phyloP scores from a whole-genome alignment of 345 rosid species.

The Aquilaria yunnanensis region DNA sequence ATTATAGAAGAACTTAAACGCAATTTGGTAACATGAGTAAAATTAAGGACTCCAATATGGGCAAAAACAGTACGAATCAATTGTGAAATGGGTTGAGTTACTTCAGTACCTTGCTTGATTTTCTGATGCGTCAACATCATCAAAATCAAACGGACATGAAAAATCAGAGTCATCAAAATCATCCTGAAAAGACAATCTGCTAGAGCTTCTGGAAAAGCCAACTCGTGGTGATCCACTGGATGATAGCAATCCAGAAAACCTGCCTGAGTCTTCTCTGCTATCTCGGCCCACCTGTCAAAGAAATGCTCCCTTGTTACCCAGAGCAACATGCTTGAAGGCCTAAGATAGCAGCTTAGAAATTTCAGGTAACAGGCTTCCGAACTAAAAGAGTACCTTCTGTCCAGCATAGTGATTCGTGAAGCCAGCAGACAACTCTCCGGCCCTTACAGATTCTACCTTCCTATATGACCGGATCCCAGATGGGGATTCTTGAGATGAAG shows the following conservation, averaged over 20 bases:
- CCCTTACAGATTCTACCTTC: conserved; percentile 46
- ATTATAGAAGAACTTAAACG: too few species aligned
- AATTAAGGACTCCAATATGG: too few species aligned
- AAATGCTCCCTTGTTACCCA: conserved; percentile 10
- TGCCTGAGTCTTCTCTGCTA: conserved; percentile 72
- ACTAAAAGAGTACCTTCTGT: conserved; percentile 46
- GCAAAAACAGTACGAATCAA: neutral
- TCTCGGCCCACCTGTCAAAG: conserved; percentile 51
- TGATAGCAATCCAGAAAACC: conserved; percentile 80
- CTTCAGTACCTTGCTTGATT: conserved; percentile 44
- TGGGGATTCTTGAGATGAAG: conserved; percentile 75
- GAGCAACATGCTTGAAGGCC: neutral
- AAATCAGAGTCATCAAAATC: conserved; percentile 76
- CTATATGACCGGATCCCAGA: conserved; percentile 55
- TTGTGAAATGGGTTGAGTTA: neutral
- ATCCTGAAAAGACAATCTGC: conserved; percentile 80
- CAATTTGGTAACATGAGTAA: too few species aligned
- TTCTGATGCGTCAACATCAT: conserved; percentile 68
- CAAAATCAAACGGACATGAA: conserved; percentile 86
- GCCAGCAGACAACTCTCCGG: conserved; percentile 61
- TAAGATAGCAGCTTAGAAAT: conserved; percentile 2
- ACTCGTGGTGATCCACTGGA: conserved; percentile 77
- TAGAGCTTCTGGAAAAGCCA: conserved; percentile 81
- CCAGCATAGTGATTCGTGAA: conserved; percentile 44
- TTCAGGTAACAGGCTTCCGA: conserved; percentile 1